These are phyloP conservation scores for Fusarium graminum DNA, from an alignment of 2,329 filamentous ascomycete species.

Conservation along the genomic window DNA sequence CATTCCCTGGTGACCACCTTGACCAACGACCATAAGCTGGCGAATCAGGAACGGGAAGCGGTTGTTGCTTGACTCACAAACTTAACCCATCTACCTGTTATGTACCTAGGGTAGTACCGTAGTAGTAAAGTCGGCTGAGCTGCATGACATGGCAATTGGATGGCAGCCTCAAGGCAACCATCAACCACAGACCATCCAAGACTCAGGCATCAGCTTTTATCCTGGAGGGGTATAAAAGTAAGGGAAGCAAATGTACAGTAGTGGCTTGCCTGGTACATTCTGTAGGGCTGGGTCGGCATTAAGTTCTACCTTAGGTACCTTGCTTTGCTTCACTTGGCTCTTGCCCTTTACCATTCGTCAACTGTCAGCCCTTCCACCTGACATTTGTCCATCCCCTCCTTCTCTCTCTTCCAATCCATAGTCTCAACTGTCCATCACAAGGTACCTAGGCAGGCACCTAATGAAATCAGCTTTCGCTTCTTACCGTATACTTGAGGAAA, in stretches of 20 bases:
- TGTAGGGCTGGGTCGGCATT: slow-evolving; percentile 17
- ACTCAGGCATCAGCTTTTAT: slow-evolving; percentile 34
- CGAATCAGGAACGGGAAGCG: not conserved
- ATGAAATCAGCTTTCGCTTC: too few relatives aligned
- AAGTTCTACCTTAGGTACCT: too few relatives aligned
- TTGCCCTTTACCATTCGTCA: too few relatives aligned
- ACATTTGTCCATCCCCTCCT: too few relatives aligned
- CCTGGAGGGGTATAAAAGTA: slow-evolving; percentile 1
- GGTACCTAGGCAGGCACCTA: too few relatives aligned
- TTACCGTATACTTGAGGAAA: too few relatives aligned
- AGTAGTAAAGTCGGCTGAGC: slow-evolving; percentile 4
- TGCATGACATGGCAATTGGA: slow-evolving; percentile 8
- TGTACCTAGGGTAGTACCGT: not conserved
- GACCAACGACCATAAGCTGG: not conserved
- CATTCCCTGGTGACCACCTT: not conserved
- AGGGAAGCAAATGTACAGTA: too few relatives aligned
- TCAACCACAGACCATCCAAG: slow-evolving; percentile 1
- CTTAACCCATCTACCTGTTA: not conserved
- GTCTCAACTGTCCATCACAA: too few relatives aligned
- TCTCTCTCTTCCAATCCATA: too few relatives aligned
- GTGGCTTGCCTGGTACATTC: not conserved
- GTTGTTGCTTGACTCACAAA: slow-evolving; percentile 10
- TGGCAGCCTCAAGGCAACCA: slow-evolving; percentile 43
- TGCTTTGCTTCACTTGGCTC: too few relatives aligned
- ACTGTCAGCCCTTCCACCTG: too few relatives aligned